Conservation (phyloP, 768 basidiomycete genomes). For the Collybiopsis luxurians region DNA sequence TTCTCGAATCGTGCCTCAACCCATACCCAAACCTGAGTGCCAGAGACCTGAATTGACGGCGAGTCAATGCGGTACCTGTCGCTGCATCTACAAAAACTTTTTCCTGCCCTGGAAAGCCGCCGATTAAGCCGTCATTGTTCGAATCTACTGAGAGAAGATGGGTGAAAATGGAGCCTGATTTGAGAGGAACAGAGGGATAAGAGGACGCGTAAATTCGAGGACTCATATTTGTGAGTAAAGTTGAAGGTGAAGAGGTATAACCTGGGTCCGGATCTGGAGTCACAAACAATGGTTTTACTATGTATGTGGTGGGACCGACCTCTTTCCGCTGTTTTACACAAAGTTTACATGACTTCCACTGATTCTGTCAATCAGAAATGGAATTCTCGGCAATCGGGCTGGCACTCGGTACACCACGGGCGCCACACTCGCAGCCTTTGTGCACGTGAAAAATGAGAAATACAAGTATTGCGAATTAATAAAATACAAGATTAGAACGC, state of each 20-base stretch:
- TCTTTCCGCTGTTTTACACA: too few species aligned
- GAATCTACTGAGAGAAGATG: slow-evolving; percentile 23
- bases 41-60: slow-evolving; percentile 38
- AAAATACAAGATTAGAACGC: too few species aligned
- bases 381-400: too few species aligned
- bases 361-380: too few species aligned
- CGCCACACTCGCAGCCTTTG: too few species aligned
- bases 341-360: too few species aligned
- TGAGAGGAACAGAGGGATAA: slow-evolving; percentile 19
- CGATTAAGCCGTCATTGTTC: background rate
- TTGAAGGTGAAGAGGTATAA: background rate
- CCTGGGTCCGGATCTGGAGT: background rate
- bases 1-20: slow-evolving; percentile 29
- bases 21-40: slow-evolving; percentile 47
- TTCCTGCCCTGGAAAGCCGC: slow-evolving; percentile 25
- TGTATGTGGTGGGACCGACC: too few species aligned
- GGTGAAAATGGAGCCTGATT: slow-evolving; percentile 28
- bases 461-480: too few species aligned
- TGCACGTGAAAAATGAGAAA: too few species aligned
- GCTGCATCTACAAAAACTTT: slow-evolving; percentile 55
- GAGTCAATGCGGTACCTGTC: slow-evolving; percentile 42
- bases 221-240: slow-evolving; percentile 14
- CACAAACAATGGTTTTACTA: background rate
- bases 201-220: slow-evolving; percentile 26
- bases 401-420: too few species aligned